Percentiles rank a stretch among this genome's conserved stretches.
Conservation (phyloP, 305 asterid species). For the Rubia peregrina region DNA sequence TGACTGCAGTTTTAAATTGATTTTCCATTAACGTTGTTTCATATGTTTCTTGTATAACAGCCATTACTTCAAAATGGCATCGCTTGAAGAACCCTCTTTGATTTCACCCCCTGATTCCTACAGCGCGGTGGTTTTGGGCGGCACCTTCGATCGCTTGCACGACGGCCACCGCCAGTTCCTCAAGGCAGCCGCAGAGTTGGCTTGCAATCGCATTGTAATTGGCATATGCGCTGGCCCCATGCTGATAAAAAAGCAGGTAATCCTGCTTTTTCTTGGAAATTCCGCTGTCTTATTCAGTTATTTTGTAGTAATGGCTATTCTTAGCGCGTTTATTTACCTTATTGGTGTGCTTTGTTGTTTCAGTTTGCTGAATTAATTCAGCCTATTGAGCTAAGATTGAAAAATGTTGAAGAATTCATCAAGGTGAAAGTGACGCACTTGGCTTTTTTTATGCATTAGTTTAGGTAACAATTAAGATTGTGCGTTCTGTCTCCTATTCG, state of each 20-base stretch:
- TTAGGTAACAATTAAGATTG: too few relatives aligned
- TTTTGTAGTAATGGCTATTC: neutral
- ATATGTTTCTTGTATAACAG: too few relatives aligned
- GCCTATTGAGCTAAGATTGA: too few relatives aligned
- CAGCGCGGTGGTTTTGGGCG: slow-evolving; percentile 41
- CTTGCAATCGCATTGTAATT: slow-evolving; percentile 64
- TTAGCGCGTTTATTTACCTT: neutral
- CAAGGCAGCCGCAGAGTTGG: slow-evolving; percentile 61
- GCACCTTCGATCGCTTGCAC: slow-evolving; percentile 93
- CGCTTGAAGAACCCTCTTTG: slow-evolving; percentile 27
- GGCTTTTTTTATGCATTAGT: neutral
- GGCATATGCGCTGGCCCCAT: slow-evolving; percentile 89
- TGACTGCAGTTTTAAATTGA: too few relatives aligned
- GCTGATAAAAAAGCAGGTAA: too few relatives aligned
- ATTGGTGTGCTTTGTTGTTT: neutral
- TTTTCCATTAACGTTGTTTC: too few relatives aligned
- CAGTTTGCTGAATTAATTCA: slow-evolving; percentile 5
- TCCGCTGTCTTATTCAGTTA: slow-evolving; percentile 1
- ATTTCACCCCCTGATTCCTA: slow-evolving; percentile 52
- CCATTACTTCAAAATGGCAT: too few relatives aligned
- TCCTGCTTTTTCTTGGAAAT: neutral
- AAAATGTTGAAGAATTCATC: slow-evolving; percentile 64
- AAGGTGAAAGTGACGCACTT: slow-evolving; percentile 37
- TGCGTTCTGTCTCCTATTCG: neutral
- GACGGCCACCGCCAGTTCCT: slow-evolving; percentile 94